Evolutionary conservation across 2,329 filamentous ascomycete species (phyloP).

Genomic region (Chalaropsis thielavioides): DNA sequence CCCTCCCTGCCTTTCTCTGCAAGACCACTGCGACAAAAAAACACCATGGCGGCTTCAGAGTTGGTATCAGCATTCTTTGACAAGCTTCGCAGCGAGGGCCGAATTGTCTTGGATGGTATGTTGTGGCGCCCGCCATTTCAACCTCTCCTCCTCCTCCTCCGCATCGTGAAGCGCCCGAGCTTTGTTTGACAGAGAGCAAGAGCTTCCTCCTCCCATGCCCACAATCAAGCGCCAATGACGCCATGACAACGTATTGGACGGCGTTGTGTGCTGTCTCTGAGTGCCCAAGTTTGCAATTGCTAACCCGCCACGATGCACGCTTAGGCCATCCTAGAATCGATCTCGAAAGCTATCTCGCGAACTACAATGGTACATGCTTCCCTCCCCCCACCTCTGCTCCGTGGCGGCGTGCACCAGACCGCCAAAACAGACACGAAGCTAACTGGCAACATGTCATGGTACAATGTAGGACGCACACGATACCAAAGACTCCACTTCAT

Average conservation of each 20-base stretch:
- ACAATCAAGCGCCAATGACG: neutral
- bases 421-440: neutral
- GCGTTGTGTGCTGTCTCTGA: neutral
- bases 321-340: conserved; percentile 75
- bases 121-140: neutral
- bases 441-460: neutral
- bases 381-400: neutral
- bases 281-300: neutral
- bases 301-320: conserved; percentile 8
- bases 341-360: conserved; percentile 76
- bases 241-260: neutral
- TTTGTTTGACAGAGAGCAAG: neutral
- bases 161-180: neutral
- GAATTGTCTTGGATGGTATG: conserved; percentile 35
- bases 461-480: conserved; percentile 53
- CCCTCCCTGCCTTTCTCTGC: neutral
- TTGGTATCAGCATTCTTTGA: conserved; percentile 29
- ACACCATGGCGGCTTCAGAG: neutral
- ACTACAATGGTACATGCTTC: conserved; percentile 58
- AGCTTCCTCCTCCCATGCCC: neutral
- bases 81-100: conserved; percentile 32
- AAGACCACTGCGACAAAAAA: neutral
- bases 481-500: conserved; percentile 72
- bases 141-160: neutral
- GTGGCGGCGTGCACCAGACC: neutral